phyloP scores from a whole-genome alignment of 192 early-diverging fungal species.

The Coemansia sp. region DNA sequence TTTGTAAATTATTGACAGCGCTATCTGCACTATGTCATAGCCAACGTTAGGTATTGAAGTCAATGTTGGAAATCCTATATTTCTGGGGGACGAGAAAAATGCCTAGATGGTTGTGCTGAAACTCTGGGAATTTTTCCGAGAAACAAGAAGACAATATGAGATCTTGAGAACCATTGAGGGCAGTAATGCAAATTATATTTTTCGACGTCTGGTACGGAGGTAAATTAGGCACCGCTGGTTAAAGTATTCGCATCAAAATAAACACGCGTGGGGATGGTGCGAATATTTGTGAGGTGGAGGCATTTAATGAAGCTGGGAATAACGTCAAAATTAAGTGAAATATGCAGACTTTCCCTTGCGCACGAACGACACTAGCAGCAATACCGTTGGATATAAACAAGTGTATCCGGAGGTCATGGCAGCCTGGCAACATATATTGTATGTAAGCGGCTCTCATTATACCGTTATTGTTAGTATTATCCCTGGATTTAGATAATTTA shows the following conservation, averaged over 20 bases:
- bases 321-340: not conserved
- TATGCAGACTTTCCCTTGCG: not conserved
- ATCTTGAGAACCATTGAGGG: not conserved
- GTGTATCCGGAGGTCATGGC: not conserved
- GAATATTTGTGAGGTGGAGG: not conserved
- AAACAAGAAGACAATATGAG: not conserved
- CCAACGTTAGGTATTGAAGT: not conserved
- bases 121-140: not conserved
- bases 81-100: not conserved
- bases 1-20: constrained; percentile 8
- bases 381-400: not conserved
- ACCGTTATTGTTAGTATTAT: not conserved
- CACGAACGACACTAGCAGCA: not conserved
- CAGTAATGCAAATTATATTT: not conserved
- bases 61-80: not conserved
- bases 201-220: not conserved
- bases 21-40: not conserved
- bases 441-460: no score
- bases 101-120: not conserved
- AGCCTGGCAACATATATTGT: no score
- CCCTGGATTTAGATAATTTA: not conserved
- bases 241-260: not conserved
- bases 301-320: constrained; percentile 2
- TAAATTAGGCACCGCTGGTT: not conserved
- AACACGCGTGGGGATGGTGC: not conserved